A percentile compares a stretch with the other conserved stretches of the same genome.
Conservation (phyloP, 2,329 filamentous ascomycete species). For the Fusarium cyanostomum region DNA sequence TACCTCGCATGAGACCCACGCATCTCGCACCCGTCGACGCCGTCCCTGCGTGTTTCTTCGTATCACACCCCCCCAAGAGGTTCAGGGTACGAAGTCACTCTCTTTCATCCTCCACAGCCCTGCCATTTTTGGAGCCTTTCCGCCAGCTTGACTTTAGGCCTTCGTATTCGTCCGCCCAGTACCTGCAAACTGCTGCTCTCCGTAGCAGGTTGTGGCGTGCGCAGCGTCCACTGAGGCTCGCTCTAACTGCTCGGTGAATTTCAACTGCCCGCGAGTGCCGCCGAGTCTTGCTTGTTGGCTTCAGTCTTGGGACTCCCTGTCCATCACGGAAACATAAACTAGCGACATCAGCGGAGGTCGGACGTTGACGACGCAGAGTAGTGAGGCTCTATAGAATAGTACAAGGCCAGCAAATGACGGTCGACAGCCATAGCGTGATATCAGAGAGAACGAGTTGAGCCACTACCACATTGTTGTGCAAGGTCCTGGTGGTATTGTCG, state of each 20-base stretch:
- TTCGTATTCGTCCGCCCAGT: constrained; percentile 29
- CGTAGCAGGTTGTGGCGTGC: neutral
- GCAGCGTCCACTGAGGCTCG: neutral
- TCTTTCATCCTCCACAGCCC: constrained; percentile 9
- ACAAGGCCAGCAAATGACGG: neutral
- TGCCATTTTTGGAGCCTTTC: constrained; percentile 25
- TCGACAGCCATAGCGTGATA: neutral
- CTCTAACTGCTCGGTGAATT: neutral
- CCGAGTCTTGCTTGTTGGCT: constrained; percentile 4
- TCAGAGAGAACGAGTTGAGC: neutral
- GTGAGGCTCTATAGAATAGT: neutral
- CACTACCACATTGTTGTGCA: neutral
- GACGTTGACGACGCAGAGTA: neutral
- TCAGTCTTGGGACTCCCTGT: constrained; percentile 6
- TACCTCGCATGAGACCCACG: constrained; percentile 40
- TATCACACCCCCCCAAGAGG: constrained; percentile 25
- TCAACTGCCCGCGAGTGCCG: neutral
- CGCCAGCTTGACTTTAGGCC: constrained; percentile 1
- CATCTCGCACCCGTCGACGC: constrained; percentile 32
- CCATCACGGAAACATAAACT: neutral
- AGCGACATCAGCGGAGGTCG: constrained; percentile 1
- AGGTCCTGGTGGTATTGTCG: constrained; percentile 7
- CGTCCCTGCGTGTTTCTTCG: constrained; percentile 40
- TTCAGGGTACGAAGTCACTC: constrained; percentile 21
- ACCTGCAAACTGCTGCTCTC: constrained; percentile 18